These are phyloP conservation scores for Axilococcus clingmanii DNA, from an alignment of 139 green algal species.

Conservation along the genomic window DNA sequence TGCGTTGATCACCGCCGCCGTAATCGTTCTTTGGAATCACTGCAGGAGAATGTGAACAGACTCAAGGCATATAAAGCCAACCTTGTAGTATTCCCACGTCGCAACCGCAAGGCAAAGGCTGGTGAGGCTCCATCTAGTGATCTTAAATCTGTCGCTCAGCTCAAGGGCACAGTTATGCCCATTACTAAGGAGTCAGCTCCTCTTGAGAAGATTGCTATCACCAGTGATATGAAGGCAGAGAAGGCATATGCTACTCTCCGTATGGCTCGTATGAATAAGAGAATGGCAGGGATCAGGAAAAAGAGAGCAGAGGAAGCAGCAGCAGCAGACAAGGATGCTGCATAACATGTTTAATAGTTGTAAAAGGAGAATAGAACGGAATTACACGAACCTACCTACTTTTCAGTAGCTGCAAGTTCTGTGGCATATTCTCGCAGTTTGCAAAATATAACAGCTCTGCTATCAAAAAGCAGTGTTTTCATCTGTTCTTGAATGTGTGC, in stretches of 20 bases:
- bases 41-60: conserved; percentile 87
- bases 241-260: conserved; percentile 84
- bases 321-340: conserved; percentile 55
- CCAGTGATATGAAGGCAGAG: conserved; percentile 33
- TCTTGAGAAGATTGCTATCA: conserved; percentile 78
- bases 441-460: too few relatives aligned
- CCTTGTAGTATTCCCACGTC: conserved; percentile 90
- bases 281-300: conserved; percentile 66
- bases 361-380: too few relatives aligned
- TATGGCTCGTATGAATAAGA: conserved; percentile 82
- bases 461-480: too few relatives aligned
- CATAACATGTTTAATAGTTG: too few relatives aligned
- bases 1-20: conserved; percentile 90
- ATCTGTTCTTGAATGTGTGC: too few relatives aligned
- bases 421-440: too few relatives aligned
- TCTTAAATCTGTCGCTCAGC: conserved; percentile 44
- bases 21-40: conserved; percentile 87
- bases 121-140: conserved; percentile 74
- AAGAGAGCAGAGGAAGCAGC: conserved; percentile 75
- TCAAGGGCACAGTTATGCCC: conserved; percentile 57
- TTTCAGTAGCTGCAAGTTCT: too few relatives aligned
- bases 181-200: conserved; percentile 30
- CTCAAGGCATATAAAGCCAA: conserved; percentile 96
- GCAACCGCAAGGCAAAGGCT: conserved; percentile 85
- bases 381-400: too few relatives aligned